phyloP scores from a whole-genome alignment of 108 stramenopile genomes.

The Cyclostephanos invisitatus region DNA sequence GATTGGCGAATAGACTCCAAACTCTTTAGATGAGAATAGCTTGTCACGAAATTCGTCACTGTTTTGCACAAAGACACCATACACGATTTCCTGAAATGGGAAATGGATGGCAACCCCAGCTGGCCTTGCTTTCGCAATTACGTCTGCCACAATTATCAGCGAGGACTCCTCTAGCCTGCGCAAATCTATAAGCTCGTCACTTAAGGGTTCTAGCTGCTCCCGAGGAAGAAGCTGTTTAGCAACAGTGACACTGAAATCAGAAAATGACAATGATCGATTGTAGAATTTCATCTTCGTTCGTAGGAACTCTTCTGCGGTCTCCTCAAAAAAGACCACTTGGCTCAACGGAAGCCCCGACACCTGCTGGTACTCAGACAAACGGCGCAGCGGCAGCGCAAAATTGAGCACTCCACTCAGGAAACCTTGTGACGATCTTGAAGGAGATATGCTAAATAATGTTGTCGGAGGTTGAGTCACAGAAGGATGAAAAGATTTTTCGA shows the following conservation, averaged over 20 bases:
- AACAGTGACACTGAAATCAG: conserved; percentile 12
- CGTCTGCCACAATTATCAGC: conserved; percentile 14
- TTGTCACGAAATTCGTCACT: conserved; percentile 18
- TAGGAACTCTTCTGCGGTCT: conserved; percentile 27
- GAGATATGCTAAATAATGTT: too few relatives aligned
- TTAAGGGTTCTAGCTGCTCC: not conserved
- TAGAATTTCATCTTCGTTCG: conserved; percentile 6
- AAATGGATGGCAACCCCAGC: conserved; percentile 13
- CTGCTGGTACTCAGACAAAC: too few relatives aligned
- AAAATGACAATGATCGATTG: conserved; percentile 3
- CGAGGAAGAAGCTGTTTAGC: conserved; percentile 6
- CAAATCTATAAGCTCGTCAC: not conserved
- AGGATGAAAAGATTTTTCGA: too few relatives aligned
- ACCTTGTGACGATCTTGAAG: too few relatives aligned
- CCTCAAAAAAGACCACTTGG: conserved; percentile 22
- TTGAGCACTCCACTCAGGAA: too few relatives aligned
- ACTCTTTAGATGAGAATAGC: conserved; percentile 15
- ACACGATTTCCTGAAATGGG: conserved; percentile 17
- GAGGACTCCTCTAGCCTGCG: conserved; percentile 3
- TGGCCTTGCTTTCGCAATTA: conserved; percentile 19
- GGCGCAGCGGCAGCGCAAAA: too few relatives aligned
- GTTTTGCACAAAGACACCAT: conserved; percentile 13
- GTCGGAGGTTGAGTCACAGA: too few relatives aligned
- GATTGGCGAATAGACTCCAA: not conserved
- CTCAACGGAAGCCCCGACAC: too few relatives aligned